Percentiles rank a stretch among this genome's conserved stretches.
These are phyloP conservation scores for Zasmidium citrigriseum DNA, from an alignment of 2,329 filamentous ascomycete genomes.

Conservation along the genomic window DNA sequence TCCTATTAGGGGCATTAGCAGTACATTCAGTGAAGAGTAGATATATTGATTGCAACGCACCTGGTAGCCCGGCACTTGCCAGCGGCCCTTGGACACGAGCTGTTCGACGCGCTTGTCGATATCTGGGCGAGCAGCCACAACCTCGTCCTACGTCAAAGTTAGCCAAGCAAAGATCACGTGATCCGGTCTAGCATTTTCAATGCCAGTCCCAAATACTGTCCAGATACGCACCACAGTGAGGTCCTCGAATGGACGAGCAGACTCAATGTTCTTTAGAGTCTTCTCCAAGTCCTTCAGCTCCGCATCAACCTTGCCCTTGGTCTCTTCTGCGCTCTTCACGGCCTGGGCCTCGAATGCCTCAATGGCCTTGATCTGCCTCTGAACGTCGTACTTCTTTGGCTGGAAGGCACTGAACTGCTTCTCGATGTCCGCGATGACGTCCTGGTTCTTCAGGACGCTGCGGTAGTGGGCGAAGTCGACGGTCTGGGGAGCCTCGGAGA, in stretches of 20 bases:
- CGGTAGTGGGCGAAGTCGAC: slow-evolving; percentile 97
- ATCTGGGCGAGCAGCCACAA: slow-evolving; percentile 88
- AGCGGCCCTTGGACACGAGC: slow-evolving; percentile 96
- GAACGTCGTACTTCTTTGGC: slow-evolving; percentile 89
- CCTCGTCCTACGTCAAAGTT: slow-evolving; percentile 71
- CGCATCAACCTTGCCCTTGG: slow-evolving; percentile 92
- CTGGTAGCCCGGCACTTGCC: slow-evolving; percentile 98
- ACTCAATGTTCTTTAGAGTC: slow-evolving; percentile 96
- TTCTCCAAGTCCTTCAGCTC: slow-evolving; percentile 93
- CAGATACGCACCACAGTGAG: slow-evolving; percentile 83
- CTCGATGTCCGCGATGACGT: slow-evolving; percentile 95
- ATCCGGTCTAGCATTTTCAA: slow-evolving; percentile 7
- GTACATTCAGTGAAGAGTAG: no score
- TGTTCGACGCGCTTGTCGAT: slow-evolving; percentile 96
- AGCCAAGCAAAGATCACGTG: slow-evolving; percentile 29
- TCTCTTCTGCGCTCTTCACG: slow-evolving; percentile 93
- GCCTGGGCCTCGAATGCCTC: slow-evolving; percentile 97
- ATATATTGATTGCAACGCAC: slow-evolving; percentile 57
- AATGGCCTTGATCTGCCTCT: slow-evolving; percentile 94
- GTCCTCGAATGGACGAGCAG: slow-evolving; percentile 91
- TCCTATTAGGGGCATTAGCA: slow-evolving; percentile 61
- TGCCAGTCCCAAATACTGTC: slow-evolving; percentile 12
- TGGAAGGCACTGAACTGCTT: slow-evolving; percentile 90
- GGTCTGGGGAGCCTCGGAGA: slow-evolving; percentile 79
- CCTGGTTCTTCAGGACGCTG: slow-evolving; percentile 89